Conservation (phyloP, 1,284 basidiomycete genomes). For the Irpex rosettiformis region DNA sequence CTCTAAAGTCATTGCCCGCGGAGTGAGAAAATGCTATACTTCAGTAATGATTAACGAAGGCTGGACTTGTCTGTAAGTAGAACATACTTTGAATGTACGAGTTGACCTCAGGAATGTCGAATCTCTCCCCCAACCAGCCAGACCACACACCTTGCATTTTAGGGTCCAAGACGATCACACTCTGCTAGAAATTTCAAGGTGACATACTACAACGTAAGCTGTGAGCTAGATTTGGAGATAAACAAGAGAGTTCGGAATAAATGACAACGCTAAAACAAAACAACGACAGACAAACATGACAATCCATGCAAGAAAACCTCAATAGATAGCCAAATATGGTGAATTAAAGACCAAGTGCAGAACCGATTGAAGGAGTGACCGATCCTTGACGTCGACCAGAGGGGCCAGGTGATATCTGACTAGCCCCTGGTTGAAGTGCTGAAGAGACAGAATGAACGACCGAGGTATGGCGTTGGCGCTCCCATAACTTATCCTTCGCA, state of each 20-base stretch:
- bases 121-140: too few species aligned
- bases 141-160: too few species aligned
- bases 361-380: slow-evolving; percentile 31
- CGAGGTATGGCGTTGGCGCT: slow-evolving; percentile 56
- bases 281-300: background rate
- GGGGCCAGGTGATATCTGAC: slow-evolving; percentile 17
- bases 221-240: background rate
- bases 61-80: too few species aligned
- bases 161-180: too few species aligned
- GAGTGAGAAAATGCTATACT: too few species aligned
- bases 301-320: background rate
- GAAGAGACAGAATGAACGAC: slow-evolving; percentile 33
- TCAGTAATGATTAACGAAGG: too few species aligned
- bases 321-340: background rate
- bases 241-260: slow-evolving; percentile 1
- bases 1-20: too few species aligned
- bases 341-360: slow-evolving; percentile 30
- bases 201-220: too few species aligned
- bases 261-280: background rate
- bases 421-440: slow-evolving; percentile 13
- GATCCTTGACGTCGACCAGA: slow-evolving; percentile 23
- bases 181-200: too few species aligned
- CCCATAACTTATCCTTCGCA: slow-evolving; percentile 84
- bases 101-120: too few species aligned
- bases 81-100: too few species aligned